Conservation (phyloP, 2,329 filamentous ascomycete genomes). For the Ascochyta fabae region DNA sequence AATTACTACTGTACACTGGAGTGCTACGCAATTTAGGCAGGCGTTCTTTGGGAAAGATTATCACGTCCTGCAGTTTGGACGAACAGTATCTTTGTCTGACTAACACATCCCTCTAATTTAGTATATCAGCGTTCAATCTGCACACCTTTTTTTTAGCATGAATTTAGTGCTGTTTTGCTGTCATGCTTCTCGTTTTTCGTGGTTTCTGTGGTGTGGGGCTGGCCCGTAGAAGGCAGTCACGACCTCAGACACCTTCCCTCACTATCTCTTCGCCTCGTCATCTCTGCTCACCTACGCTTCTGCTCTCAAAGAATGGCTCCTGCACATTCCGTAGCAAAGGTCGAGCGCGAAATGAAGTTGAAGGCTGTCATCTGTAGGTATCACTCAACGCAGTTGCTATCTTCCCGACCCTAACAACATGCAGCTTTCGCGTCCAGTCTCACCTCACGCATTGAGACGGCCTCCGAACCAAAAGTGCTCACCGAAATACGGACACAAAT, state of each 20-base stretch:
- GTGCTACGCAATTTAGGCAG: not conserved
- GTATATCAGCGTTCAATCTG: conserved; percentile 1
- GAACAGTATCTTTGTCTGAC: not conserved
- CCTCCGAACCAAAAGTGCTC: conserved; percentile 29
- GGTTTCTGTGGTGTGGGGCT: not conserved
- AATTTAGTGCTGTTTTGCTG: not conserved
- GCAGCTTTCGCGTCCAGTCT: conserved; percentile 45
- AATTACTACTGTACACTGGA: not conserved
- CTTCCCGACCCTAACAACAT: conserved; percentile 15
- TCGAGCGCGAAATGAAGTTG: conserved; percentile 48
- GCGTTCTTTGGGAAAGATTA: not conserved
- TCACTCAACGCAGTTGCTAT: not conserved
- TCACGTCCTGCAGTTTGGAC: not conserved
- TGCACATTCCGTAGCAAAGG: conserved; percentile 24
- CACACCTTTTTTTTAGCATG: not conserved
- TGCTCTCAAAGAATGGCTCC: conserved; percentile 32
- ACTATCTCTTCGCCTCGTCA: not conserved
- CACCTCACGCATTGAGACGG: conserved; percentile 28
- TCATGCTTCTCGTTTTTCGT: not conserved
- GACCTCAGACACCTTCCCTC: not conserved
- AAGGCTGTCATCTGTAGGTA: conserved; percentile 40
- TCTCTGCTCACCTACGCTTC: not conserved
- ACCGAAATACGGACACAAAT: conserved; percentile 52
- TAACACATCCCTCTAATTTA: not conserved
- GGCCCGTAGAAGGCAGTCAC: conserved; percentile 6